Conservation (phyloP, 2,329 filamentous ascomycete genomes). For the Epichloe gansuensis region DNA sequence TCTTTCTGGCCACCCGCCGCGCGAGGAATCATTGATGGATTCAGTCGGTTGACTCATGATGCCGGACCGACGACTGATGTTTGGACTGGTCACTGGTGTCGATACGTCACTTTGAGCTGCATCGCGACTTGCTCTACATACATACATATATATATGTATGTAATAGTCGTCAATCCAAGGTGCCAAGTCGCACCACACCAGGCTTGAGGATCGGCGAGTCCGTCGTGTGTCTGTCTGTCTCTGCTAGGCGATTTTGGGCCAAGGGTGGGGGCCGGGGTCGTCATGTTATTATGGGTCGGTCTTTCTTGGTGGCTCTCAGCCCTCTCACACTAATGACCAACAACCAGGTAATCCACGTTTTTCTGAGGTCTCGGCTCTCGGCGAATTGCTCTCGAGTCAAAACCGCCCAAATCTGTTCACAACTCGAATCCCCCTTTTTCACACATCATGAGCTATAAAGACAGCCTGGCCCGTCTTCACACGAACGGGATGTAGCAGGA, state of each 20-base stretch:
- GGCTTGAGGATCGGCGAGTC: too few species aligned
- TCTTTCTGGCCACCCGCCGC: too few species aligned
- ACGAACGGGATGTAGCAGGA: not conserved
- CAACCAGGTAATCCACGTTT: not conserved
- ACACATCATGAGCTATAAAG: constrained; percentile 5
- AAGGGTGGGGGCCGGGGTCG: not conserved
- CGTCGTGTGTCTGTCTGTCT: not conserved
- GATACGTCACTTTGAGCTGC: too few species aligned
- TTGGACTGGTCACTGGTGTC: too few species aligned
- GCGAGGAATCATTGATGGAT: too few species aligned
- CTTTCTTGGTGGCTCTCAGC: not conserved
- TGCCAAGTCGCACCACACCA: too few species aligned
- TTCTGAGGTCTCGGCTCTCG: not conserved
- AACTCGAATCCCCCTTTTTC: not conserved
- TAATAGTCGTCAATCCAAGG: too few species aligned
- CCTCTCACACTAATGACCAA: not conserved
- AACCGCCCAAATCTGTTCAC: not conserved
- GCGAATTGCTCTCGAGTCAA: not conserved
- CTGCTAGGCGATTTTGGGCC: too few species aligned
- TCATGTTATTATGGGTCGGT: not conserved
- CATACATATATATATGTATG: too few species aligned
- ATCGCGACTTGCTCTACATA: too few species aligned
- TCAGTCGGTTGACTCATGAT: too few species aligned
- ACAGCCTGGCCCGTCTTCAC: not conserved
- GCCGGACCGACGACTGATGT: too few species aligned